Conservation (phyloP, 1,284 basidiomycete genomes). For the Ceraceosorus guamensis region DNA sequence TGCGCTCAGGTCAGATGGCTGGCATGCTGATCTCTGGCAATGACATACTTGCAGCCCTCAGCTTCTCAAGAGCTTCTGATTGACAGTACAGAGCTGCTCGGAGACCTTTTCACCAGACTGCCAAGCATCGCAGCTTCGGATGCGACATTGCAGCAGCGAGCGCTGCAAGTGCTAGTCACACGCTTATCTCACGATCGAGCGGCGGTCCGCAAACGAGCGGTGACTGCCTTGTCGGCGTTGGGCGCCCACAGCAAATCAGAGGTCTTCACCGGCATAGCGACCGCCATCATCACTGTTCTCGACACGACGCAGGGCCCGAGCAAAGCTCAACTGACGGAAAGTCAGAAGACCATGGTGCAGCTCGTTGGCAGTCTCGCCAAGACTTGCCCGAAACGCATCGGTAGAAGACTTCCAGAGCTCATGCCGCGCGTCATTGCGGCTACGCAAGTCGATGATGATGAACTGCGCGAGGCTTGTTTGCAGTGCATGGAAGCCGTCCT, state of each 20-base stretch:
- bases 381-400: constrained; percentile 32
- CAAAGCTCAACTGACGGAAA: constrained; percentile 26
- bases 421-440: constrained; percentile 60
- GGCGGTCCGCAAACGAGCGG: constrained; percentile 31
- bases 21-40: too few relatives aligned
- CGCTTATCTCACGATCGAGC: constrained; percentile 26
- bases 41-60: constrained; percentile 51
- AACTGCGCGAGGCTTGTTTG: constrained; percentile 51
- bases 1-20: too few relatives aligned
- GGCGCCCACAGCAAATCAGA: constrained; percentile 41
- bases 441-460: constrained; percentile 70
- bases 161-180: constrained; percentile 62
- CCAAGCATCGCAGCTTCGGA: constrained; percentile 49
- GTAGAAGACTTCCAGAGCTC: constrained; percentile 27
- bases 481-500: constrained; percentile 65
- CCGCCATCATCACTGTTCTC: constrained; percentile 22
- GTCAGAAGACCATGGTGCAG: constrained; percentile 67
- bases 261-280: constrained; percentile 31
- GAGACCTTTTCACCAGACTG: constrained; percentile 73
- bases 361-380: constrained; percentile 62
- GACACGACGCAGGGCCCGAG: constrained; percentile 41
- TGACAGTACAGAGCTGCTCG: constrained; percentile 81
- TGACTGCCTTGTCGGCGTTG: constrained; percentile 62
- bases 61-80: constrained; percentile 76
- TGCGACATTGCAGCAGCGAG: constrained; percentile 52